phyloP scores from a whole-genome alignment of 140 eudicot genomes.

The Cichorium intybus region DNA sequence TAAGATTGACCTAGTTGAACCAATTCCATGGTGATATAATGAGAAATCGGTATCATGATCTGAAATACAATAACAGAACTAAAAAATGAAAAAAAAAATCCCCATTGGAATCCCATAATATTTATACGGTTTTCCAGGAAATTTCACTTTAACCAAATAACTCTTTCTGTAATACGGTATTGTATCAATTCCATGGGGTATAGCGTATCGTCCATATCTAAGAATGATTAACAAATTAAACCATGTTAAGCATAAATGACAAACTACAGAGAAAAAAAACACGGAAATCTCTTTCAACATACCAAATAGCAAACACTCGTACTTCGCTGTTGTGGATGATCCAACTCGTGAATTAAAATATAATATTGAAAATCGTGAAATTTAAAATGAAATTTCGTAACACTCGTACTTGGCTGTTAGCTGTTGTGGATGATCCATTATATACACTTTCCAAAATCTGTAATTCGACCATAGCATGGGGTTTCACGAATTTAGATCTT shows the following conservation, averaged over 20 bases:
- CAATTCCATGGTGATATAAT: conserved; percentile 92
- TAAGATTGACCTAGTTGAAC: conserved; percentile 92
- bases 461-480: no score
- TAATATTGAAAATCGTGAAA: no score
- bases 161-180: conserved; percentile 79
- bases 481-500: no score
- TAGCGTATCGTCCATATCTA: conserved; percentile 91
- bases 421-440: no score
- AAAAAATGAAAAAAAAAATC: conserved; percentile 79
- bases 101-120: conserved; percentile 93
- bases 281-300: conserved; percentile 3
- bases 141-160: conserved; percentile 43
- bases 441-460: no score
- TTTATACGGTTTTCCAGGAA: conserved; percentile 57
- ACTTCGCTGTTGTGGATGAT: conserved; percentile 39
- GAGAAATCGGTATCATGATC: conserved; percentile 92
- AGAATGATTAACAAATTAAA: neutral
- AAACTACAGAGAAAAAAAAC: neutral
- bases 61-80: conserved; percentile 93
- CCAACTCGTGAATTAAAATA: no score
- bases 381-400: no score
- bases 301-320: conserved; percentile 86
- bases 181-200: conserved; percentile 83
- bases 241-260: neutral
- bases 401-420: no score